phyloP scores from a whole-genome alignment of 306 rosid species.

The Trifolium pratense region DNA sequence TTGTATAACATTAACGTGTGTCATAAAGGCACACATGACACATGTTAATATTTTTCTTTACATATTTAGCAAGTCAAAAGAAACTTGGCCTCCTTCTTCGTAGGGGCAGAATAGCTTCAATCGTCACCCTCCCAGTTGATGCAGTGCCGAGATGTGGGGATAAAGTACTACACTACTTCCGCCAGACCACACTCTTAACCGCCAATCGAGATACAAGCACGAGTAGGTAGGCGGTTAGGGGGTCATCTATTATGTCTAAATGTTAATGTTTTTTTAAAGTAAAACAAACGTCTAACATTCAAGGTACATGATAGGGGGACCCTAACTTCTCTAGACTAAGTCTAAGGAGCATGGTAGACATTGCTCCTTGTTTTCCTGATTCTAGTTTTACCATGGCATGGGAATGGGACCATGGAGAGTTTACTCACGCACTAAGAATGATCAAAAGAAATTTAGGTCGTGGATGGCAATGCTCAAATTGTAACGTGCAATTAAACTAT shows the following conservation, averaged over 20 bases:
- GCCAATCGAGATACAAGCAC: no score
- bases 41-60: background rate
- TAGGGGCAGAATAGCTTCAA: no score
- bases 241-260: background rate
- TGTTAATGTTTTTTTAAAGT: background rate
- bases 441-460: background rate
- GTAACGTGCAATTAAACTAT: background rate
- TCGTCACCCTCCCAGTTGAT: no score
- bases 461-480: background rate
- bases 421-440: background rate
- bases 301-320: background rate
- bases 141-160: no score
- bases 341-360: background rate
- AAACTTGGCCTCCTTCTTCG: no score
- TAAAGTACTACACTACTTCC: no score
- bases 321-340: background rate
- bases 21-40: no score
- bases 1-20: no score
- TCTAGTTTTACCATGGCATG: background rate
- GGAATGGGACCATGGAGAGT: background rate
- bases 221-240: no score
- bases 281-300: conserved; percentile 13
- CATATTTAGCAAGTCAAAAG: no score
- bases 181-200: no score
- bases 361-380: background rate